Conservation (phyloP, 1,139 yeast genomes). For the Kodamaea alishanica region DNA sequence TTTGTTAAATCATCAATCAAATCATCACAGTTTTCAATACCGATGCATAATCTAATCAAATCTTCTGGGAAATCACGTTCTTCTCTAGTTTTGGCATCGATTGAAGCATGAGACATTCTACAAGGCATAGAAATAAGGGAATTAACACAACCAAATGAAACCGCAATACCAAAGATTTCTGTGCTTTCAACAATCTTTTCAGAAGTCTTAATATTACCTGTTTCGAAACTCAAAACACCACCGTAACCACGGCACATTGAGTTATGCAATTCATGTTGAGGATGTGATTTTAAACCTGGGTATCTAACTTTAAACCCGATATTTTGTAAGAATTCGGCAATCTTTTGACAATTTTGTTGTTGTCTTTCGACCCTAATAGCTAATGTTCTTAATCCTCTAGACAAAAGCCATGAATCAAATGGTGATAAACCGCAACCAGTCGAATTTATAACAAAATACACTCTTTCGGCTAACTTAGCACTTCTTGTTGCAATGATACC, state of each 20-base stretch:
- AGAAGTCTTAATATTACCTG: slow-evolving; percentile 65
- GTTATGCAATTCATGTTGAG: slow-evolving; percentile 74
- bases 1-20: slow-evolving; percentile 69
- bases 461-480: slow-evolving; percentile 58
- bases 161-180: slow-evolving; percentile 82
- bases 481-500: slow-evolving; percentile 77
- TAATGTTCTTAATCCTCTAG: slow-evolving; percentile 83
- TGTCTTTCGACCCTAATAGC: slow-evolving; percentile 84
- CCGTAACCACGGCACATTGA: slow-evolving; percentile 83
- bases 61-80: slow-evolving; percentile 93
- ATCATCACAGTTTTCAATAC: slow-evolving; percentile 69
- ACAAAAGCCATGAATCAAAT: slow-evolving; percentile 82
- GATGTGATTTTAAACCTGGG: slow-evolving; percentile 80
- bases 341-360: slow-evolving; percentile 68
- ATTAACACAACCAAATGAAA: slow-evolving; percentile 91
- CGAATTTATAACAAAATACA: slow-evolving; percentile 78
- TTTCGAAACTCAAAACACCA: slow-evolving; percentile 84
- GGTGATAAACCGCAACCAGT: slow-evolving; percentile 91
- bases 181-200: slow-evolving; percentile 75
- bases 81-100: slow-evolving; percentile 79
- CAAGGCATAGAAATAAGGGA: slow-evolving; percentile 91
- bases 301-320: slow-evolving; percentile 70
- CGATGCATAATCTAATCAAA: slow-evolving; percentile 80
- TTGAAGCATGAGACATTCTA: slow-evolving; percentile 95
- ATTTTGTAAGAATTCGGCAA: slow-evolving; percentile 68